Evolutionary conservation across 1,284 basidiomycete species (phyloP).

Genomic region (Heterobasidion irregulare): DNA sequence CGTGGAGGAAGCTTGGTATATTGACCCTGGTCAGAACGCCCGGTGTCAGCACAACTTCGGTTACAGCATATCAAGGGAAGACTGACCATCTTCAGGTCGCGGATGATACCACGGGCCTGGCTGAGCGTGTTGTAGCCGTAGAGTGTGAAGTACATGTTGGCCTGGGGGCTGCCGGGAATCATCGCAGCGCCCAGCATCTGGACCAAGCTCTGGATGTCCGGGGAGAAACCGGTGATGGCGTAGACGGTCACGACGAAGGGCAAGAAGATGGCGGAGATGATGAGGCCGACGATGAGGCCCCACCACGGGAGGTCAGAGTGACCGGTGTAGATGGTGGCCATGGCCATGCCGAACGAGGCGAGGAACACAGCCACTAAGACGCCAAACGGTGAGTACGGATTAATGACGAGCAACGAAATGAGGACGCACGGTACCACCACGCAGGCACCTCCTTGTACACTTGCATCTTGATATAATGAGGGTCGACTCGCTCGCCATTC

Average conservation of each 20-base stretch:
- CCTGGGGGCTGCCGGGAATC: slow-evolving; percentile 33
- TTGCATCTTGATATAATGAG: not conserved
- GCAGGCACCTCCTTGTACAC: not conserved
- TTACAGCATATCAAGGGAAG: slow-evolving; percentile 3
- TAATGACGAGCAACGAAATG: too few species aligned
- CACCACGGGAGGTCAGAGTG: slow-evolving; percentile 46
- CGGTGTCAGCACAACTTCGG: not conserved
- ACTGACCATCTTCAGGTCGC: slow-evolving; percentile 36
- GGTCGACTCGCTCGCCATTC: not conserved
- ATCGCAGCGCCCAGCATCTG: slow-evolving; percentile 21
- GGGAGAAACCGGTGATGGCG: slow-evolving; percentile 37
- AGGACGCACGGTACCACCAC: not conserved
- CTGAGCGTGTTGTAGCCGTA: slow-evolving; percentile 30
- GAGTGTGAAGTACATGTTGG: slow-evolving; percentile 47
- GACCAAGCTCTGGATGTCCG: slow-evolving; percentile 20
- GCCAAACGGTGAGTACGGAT: not conserved
- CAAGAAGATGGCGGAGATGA: slow-evolving; percentile 42
- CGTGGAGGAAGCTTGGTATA: slow-evolving; percentile 58
- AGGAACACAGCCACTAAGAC: slow-evolving; percentile 22
- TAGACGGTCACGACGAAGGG: slow-evolving; percentile 34
- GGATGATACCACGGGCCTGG: slow-evolving; percentile 37
- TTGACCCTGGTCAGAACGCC: slow-evolving; percentile 9
- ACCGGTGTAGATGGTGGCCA: slow-evolving; percentile 43
- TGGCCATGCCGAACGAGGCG: slow-evolving; percentile 38
- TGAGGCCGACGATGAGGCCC: slow-evolving; percentile 14